These are phyloP conservation scores for Apiotrichum laibachii DNA, from an alignment of 1,284 basidiomycete species.

Conservation along the genomic window DNA sequence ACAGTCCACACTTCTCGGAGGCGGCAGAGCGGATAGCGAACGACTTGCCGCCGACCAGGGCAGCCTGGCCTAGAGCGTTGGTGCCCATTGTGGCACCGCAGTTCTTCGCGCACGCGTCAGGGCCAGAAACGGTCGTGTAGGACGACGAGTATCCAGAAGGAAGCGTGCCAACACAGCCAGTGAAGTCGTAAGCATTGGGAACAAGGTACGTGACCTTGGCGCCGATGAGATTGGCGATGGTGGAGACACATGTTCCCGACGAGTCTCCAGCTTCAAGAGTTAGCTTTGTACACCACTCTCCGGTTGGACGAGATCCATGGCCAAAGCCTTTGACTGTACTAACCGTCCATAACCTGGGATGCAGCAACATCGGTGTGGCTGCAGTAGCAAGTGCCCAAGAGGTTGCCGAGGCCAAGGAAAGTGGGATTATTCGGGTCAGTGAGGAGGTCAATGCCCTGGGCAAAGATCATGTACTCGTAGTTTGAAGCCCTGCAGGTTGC, in stretches of 20 bases:
- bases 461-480: neutral
- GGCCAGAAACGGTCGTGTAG: neutral
- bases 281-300: neutral
- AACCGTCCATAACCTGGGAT: neutral
- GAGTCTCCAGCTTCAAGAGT: neutral
- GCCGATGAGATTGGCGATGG: constrained; percentile 4
- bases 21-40: neutral
- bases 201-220: neutral
- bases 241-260: neutral
- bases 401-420: neutral
- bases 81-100: neutral
- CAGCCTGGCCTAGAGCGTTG: neutral
- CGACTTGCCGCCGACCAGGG: neutral
- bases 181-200: neutral
- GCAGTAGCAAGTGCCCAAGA: constrained; percentile 7
- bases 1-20: neutral
- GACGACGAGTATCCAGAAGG: neutral
- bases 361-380: neutral
- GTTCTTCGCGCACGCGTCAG: neutral
- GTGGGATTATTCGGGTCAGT: too few relatives aligned
- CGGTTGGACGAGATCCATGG: too few relatives aligned
- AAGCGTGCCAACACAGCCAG: neutral
- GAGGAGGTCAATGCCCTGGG: constrained; percentile 6
- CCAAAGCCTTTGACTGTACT: neutral
- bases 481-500: neutral